A percentile compares a stretch with the other conserved stretches of the same genome.
phyloP scores from a whole-genome alignment of 305 asterid genomes.

The Petunia hybrid region DNA sequence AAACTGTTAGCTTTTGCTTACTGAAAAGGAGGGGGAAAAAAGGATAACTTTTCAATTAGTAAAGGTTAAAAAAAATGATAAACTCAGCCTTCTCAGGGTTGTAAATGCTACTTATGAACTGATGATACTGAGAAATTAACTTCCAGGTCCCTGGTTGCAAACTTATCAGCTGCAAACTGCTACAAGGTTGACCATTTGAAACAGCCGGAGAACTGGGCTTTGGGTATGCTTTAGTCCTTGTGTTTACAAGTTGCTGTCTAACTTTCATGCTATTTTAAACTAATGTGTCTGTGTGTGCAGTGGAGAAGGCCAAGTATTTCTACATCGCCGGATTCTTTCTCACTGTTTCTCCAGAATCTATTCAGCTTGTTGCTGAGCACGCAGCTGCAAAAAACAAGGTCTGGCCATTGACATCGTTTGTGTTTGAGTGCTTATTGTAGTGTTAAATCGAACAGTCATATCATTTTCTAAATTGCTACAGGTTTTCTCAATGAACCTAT shows the following conservation, averaged over 20 bases:
- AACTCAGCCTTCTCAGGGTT: background rate
- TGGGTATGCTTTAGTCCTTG: slow-evolving; percentile 49
- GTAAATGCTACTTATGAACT: background rate
- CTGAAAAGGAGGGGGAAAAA: background rate
- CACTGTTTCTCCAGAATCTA: slow-evolving; percentile 97
- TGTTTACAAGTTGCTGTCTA: no score
- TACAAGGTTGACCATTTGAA: slow-evolving; percentile 79
- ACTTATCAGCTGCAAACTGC: slow-evolving; percentile 90
- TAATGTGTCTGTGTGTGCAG: slow-evolving; percentile 45
- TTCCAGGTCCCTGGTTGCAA: slow-evolving; percentile 89
- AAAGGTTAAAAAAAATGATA: background rate
- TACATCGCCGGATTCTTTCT: slow-evolving; percentile 95
- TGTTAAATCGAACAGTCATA: background rate
- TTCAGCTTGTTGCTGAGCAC: slow-evolving; percentile 90
- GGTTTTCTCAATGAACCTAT: slow-evolving; percentile 84
- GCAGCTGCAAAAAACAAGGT: slow-evolving; percentile 95
- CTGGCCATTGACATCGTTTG: background rate
- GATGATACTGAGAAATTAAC: slow-evolving; percentile 2
- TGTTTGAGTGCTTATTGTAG: background rate
- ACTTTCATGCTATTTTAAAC: slow-evolving; percentile 25
- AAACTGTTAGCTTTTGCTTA: background rate
- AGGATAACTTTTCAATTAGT: background rate
- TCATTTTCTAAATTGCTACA: slow-evolving; percentile 38
- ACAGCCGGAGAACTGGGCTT: slow-evolving; percentile 79
- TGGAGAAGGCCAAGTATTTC: slow-evolving; percentile 82